phyloP scores from a whole-genome alignment of 2,329 filamentous ascomycete genomes.

The Penicillium sp. region DNA sequence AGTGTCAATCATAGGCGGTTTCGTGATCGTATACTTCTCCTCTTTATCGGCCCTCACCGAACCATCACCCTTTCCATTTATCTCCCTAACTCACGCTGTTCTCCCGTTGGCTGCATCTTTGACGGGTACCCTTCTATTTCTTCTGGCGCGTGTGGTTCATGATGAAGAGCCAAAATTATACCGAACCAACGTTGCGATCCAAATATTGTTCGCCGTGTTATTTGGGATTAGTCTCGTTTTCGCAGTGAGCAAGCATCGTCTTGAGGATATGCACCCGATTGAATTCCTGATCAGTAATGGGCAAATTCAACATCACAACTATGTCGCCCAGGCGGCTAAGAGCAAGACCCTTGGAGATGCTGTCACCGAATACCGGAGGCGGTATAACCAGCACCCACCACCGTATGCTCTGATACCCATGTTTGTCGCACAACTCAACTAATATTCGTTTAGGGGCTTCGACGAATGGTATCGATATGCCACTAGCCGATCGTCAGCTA shows the following conservation, averaged over 20 bases:
- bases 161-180: conserved; percentile 25
- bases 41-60: conserved; percentile 25
- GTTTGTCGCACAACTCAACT: neutral
- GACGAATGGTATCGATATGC: conserved; percentile 54
- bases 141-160: conserved; percentile 21
- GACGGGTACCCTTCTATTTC: conserved; percentile 23
- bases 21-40: conserved; percentile 30
- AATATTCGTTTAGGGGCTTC: conserved; percentile 38
- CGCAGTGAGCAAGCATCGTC: conserved; percentile 34
- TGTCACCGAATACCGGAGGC: conserved; percentile 43
- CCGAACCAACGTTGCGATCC: conserved; percentile 26
- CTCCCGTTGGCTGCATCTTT: conserved; percentile 28
- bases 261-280: conserved; percentile 46
- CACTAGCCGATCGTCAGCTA: conserved; percentile 41
- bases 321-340: conserved; percentile 40
- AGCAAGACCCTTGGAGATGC: conserved; percentile 45
- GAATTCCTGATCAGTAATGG: conserved; percentile 47
- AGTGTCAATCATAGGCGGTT: conserved; percentile 31
- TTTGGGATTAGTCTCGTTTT: conserved; percentile 38
- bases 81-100: conserved; percentile 22
- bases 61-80: conserved; percentile 27
- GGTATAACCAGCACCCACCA: conserved; percentile 49
- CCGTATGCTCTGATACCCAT: conserved; percentile 31
- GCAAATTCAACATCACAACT: conserved; percentile 42
- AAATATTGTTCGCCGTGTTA: conserved; percentile 34